Evolutionary conservation across 768 basidiomycete genomes (phyloP), one percentile per base, ranked within the genome.

Genomic region (Russula griseocarnosa): DNA sequence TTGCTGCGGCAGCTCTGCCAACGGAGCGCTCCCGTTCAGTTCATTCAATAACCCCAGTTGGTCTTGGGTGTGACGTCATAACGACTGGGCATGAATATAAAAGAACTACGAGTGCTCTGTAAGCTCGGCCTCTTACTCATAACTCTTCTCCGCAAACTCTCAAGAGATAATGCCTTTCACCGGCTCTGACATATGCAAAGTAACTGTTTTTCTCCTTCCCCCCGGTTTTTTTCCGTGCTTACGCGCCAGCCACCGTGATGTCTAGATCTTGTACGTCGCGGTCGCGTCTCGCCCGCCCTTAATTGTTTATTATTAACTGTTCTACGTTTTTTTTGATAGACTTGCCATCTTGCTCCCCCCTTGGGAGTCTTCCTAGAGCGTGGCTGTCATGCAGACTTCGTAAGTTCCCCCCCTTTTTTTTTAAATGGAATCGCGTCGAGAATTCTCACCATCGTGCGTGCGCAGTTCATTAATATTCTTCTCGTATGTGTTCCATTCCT

Each of bases 281-380:
- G 34, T 8, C 2, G 1, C 34, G 10, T 16, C 55, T 8, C n/a
- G 49, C 18, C 55, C 18, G 28, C 34, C n/a, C 5, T 52, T 14
- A 5, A 18, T 40, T 9, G 11, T 8, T 7, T 28, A 34, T 26
- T 26, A 28, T 4, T 5, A 60, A 58, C 26, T 30, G 52, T 16
- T 50, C 32, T 9, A 20, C 20, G 51, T 54, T 5, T 7, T 5
- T 7, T n/a, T 47, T 40, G 38, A 40, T 68, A 88, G 84, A 64
- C 70, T 85, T 60, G 90, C 90, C 63, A 79, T 92, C 75, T 69
- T 92, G 72, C 70, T 92, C 16, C 91, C 92, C 94, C 94, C 63
- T 72, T 96, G 3, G 92, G 87, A 61, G 94, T 96, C 28, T 93
- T 94, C 77, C 76, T 95, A 28, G 92, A 95, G 77, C 82, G 90